Evolutionary conservation across 2,329 filamentous ascomycete species (phyloP).

Genomic region (Talaromyces piceae): DNA sequence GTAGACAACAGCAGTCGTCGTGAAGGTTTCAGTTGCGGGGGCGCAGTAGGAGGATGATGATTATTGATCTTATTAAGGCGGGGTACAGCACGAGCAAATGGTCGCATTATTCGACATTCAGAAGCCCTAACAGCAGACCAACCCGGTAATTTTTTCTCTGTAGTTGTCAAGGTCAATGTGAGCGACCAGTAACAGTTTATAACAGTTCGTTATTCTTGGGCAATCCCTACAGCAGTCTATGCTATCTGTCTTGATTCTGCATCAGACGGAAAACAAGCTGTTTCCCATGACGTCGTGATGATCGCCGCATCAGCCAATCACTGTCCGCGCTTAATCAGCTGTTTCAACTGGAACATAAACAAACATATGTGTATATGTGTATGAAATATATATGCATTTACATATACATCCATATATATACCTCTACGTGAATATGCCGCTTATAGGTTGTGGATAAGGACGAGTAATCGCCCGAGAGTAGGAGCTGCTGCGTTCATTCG

Average conservation of each 20-base stretch:
- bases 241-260: too few relatives aligned
- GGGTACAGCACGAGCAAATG: neutral
- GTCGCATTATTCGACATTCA: neutral
- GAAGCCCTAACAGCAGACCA: neutral
- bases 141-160: neutral
- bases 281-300: neutral
- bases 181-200: neutral
- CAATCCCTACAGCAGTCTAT: too few relatives aligned
- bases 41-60: neutral
- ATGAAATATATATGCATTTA: too few relatives aligned
- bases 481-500: too few relatives aligned
- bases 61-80: neutral
- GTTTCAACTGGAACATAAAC: too few relatives aligned
- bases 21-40: neutral
- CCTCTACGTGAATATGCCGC: too few relatives aligned
- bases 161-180: too few relatives aligned
- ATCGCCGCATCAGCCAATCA: neutral
- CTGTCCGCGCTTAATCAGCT: neutral
- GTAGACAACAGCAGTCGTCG: neutral
- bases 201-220: neutral
- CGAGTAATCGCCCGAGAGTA: too few relatives aligned
- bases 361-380: too few relatives aligned
- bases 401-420: too few relatives aligned
- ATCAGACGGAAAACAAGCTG: neutral
- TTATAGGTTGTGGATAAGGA: too few relatives aligned